These are phyloP conservation scores for Lachancea kluyveri DNA, from an alignment of 805 yeast species.

Conservation along the genomic window DNA sequence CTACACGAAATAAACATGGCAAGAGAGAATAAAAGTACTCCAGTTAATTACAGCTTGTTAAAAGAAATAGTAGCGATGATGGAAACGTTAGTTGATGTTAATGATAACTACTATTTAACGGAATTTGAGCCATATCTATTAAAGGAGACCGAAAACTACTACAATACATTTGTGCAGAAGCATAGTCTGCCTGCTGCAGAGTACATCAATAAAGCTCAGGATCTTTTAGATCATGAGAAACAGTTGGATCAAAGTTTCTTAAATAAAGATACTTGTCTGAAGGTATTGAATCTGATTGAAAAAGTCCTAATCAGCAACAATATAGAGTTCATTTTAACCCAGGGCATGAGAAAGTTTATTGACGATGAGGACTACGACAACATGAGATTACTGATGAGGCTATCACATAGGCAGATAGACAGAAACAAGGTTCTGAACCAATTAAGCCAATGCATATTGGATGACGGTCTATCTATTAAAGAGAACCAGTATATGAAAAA, in stretches of 20 bases:
- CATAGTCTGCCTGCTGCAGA: constrained; percentile 43
- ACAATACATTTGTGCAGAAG: constrained; percentile 41
- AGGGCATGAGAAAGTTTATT: constrained; percentile 5
- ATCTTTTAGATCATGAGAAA: constrained; percentile 58
- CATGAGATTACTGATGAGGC: constrained; percentile 3
- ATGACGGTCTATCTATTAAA: constrained; percentile 12
- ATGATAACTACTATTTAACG: constrained; percentile 55
- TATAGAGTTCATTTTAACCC: constrained; percentile 2
- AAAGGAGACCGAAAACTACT: constrained; percentile 49
- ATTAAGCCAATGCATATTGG: constrained; percentile 11
- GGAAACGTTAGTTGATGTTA: constrained; percentile 48
- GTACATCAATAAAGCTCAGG: constrained; percentile 46
- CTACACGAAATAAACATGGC: constrained; percentile 24
- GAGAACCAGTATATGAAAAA: constrained; percentile 24
- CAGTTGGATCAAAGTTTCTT: constrained; percentile 22
- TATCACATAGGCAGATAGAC: constrained; percentile 5
- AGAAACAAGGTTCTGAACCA: constrained; percentile 6
- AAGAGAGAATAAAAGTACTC: constrained; percentile 48
- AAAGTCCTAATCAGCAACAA: constrained; percentile 19
- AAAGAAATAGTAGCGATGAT: constrained; percentile 64
- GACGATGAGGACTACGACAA: constrained; percentile 1
- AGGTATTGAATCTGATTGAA: constrained; percentile 17
- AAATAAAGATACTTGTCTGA: constrained; percentile 19
- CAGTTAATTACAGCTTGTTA: constrained; percentile 52
- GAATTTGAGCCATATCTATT: constrained; percentile 64